These are phyloP conservation scores for Chamaecyparis obtusa DNA, from an alignment of 75 land plant species.

Conservation along the genomic window DNA sequence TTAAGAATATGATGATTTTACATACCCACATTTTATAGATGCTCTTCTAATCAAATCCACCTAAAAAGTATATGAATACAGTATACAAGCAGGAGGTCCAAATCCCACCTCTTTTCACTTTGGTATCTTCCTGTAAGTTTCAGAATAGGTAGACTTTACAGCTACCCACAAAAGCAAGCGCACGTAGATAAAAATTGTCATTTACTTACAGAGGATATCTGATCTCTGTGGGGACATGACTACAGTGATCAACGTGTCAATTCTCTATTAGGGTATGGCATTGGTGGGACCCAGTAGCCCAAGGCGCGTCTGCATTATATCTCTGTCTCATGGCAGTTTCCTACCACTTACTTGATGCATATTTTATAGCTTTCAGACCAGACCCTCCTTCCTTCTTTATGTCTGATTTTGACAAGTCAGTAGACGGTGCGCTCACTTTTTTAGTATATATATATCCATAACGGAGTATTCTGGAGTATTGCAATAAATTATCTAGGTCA, in stretches of 20 bases:
- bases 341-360: background rate
- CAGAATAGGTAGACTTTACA: no score
- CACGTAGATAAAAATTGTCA: no score
- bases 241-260: background rate
- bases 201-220: no score
- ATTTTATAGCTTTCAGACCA: background rate
- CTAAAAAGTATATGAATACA: no score
- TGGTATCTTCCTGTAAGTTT: no score
- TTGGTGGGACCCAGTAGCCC: background rate
- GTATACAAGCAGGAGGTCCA: no score
- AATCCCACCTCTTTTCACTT: no score
- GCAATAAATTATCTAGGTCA: background rate
- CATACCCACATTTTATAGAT: no score
- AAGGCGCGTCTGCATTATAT: background rate
- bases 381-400: background rate
- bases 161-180: no score
- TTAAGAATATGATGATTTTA: no score
- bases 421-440: background rate
- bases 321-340: background rate
- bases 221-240: no score
- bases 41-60: no score
- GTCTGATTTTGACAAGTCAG: background rate
- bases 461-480: background rate
- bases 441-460: background rate
- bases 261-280: background rate